Evolutionary conservation across 176 grass and related monocot genomes (phyloP).

Genomic region (Olyra latifolia): DNA sequence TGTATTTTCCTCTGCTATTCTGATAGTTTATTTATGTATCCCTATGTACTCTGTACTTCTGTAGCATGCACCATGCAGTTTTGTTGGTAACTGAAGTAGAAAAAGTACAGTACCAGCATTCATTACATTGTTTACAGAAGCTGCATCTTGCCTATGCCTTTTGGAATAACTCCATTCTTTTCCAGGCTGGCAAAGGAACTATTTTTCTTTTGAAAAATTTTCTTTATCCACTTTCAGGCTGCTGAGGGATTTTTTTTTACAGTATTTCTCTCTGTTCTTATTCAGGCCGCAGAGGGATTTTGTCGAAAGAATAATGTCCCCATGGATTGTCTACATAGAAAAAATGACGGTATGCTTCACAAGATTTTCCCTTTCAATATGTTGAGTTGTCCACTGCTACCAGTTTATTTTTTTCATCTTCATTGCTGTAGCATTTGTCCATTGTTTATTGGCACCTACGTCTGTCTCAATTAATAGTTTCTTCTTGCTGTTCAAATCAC

Average conservation of each 20-base stretch:
- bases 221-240: slow-evolving; percentile 31
- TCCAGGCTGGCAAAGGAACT: slow-evolving; percentile 39
- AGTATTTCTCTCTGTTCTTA: slow-evolving; percentile 46
- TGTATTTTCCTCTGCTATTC: slow-evolving; percentile 15
- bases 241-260: slow-evolving; percentile 44
- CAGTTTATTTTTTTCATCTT: not conserved
- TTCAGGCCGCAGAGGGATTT: slow-evolving; percentile 87
- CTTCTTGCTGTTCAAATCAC: slow-evolving; percentile 10
- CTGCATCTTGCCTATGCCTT: not conserved
- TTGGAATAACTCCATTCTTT: slow-evolving; percentile 33
- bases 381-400: slow-evolving; percentile 3
- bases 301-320: slow-evolving; percentile 79
- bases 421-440: not conserved
- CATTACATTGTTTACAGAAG: not conserved
- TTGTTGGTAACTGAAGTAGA: not conserved
- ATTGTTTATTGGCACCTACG: not conserved
- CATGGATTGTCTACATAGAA: slow-evolving; percentile 60
- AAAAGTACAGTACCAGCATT: not conserved
- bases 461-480: slow-evolving; percentile 13
- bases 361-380: not conserved
- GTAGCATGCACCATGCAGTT: not conserved
- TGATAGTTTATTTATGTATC: slow-evolving; percentile 23
- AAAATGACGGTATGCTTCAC: slow-evolving; percentile 59
- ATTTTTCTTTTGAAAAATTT: slow-evolving; percentile 20
- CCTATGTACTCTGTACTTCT: slow-evolving; percentile 3